Base-by-base conservation (phyloP, 441 rosid genomes). In the Arabidopsis lyrata region DNA sequence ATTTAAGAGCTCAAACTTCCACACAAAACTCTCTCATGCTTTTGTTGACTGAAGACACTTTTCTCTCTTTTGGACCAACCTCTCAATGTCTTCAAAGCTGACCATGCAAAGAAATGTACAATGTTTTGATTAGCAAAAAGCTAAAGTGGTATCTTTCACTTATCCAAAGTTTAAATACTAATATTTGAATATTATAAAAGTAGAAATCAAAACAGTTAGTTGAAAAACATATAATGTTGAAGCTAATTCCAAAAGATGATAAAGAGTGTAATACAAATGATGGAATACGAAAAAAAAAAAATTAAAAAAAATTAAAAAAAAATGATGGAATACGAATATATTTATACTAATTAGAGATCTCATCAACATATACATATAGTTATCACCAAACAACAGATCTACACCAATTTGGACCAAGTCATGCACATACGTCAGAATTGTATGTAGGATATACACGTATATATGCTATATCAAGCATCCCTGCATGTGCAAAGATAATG, bases 1-100 rank as follows among this genome's bases (percentile, higher is more conserved):
- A 36, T 55, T 36, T 6, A 63, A 68, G 75, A 69, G 79, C 65
- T 55, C 79, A 70, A 55, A 70, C 66, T 70, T 70, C 75, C 16
- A 55, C 53, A 56, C 61, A 76, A 62, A 63, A 45, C 66, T 63
- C 38, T 63, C 31, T 69, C 79, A 45, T 69, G 39, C 66, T 54
- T 76, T 76, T 76, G 61, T 63, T 76, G 79, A 76, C 71, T 48
- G 71, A 4, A 48, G 39, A 56, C 65, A 63, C 66, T 36, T 67
- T 76, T 62, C 5, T 62, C 61, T 56, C 29, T 38, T 54, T 63
- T 63, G 59, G 58, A 42, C 70, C 34, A 62, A 42, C 14, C 73
- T 34, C 73, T 34, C 64, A 53, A 68, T 61, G 63, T 34, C 54
- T 53, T 13, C 5, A 74, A 68, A 68, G 52, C 63, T 57, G 24